Percentiles rank a stretch among this genome's conserved stretches.
Evolutionary conservation across 1,139 yeast genomes (phyloP).

Genomic region (Geotrichum aggregatum): DNA sequence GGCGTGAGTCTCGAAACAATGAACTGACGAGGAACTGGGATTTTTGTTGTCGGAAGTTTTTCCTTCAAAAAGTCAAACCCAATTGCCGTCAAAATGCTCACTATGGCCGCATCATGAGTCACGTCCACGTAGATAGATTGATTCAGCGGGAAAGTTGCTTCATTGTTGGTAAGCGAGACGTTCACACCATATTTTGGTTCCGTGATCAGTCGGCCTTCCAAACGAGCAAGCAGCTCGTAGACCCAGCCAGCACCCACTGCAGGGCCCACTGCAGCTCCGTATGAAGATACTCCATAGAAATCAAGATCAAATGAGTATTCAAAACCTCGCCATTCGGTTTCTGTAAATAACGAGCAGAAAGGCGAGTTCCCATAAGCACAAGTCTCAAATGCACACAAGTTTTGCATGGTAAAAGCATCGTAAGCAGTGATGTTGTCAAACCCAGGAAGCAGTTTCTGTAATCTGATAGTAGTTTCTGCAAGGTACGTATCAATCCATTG

Average conservation of each 20-base stretch:
- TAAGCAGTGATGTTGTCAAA: slow-evolving; percentile 38
- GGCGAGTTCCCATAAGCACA: slow-evolving; percentile 48
- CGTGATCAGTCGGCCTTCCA: slow-evolving; percentile 32
- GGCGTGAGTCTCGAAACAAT: slow-evolving; percentile 43
- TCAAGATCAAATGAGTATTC: slow-evolving; percentile 46
- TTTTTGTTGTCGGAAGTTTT: slow-evolving; percentile 37
- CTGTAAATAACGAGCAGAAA: slow-evolving; percentile 48
- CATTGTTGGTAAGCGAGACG: slow-evolving; percentile 34
- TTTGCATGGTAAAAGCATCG: slow-evolving; percentile 44
- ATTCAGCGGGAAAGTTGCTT: slow-evolving; percentile 40
- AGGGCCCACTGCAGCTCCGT: slow-evolving; percentile 41
- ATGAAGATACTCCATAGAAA: slow-evolving; percentile 41
- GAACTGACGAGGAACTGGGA: slow-evolving; percentile 43
- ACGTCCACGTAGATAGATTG: slow-evolving; percentile 45
- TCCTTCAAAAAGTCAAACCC: slow-evolving; percentile 40
- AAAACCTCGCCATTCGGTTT: slow-evolving; percentile 48
- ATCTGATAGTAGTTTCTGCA: slow-evolving; percentile 42
- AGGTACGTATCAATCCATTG: slow-evolving; percentile 42
- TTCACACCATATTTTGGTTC: slow-evolving; percentile 39
- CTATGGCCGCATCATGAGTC: slow-evolving; percentile 43
- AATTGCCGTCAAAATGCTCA: slow-evolving; percentile 41
- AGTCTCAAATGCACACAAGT: slow-evolving; percentile 49
- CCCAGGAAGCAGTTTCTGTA: slow-evolving; percentile 45
- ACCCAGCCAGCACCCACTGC: slow-evolving; percentile 46
- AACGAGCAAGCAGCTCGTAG: slow-evolving; percentile 40